phyloP scores from a whole-genome alignment of 805 yeast species.

The Wickerhamiella kazuoi region DNA sequence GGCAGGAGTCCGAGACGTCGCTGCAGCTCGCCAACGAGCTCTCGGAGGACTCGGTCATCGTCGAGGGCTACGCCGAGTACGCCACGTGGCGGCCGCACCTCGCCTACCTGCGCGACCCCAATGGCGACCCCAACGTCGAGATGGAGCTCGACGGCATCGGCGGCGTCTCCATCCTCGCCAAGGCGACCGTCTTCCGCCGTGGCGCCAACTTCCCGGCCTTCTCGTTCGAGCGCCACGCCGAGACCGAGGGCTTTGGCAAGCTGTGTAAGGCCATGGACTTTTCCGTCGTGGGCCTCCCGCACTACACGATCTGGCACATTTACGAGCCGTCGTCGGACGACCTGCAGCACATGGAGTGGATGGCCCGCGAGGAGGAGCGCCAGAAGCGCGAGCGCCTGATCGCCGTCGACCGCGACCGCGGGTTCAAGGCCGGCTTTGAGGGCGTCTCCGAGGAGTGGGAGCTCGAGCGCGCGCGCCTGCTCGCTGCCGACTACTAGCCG shows the following conservation, averaged over 20 bases:
- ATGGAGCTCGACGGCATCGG: slow-evolving; percentile 91
- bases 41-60: slow-evolving; percentile 87
- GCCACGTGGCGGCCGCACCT: slow-evolving; percentile 96
- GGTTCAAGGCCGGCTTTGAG: slow-evolving; percentile 63
- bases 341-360: slow-evolving; percentile 39
- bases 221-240: slow-evolving; percentile 88
- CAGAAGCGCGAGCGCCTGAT: slow-evolving; percentile 21
- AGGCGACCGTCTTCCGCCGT: slow-evolving; percentile 63
- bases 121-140: slow-evolving; percentile 66
- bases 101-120: slow-evolving; percentile 80
- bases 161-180: slow-evolving; percentile 80
- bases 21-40: slow-evolving; percentile 27
- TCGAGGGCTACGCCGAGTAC: slow-evolving; percentile 95
- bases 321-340: slow-evolving; percentile 93
- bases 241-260: slow-evolving; percentile 92
- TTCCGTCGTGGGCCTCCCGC: slow-evolving; percentile 77
- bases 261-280: slow-evolving; percentile 74
- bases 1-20: slow-evolving; percentile 80
- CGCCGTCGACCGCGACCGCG: slow-evolving; percentile 20
- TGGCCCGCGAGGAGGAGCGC: slow-evolving; percentile 27
- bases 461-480: slow-evolving; percentile 46
- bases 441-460: slow-evolving; percentile 61
- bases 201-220: slow-evolving; percentile 95
- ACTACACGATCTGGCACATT: slow-evolving; percentile 90
- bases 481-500: slow-evolving; percentile 16